Conservation (phyloP, 177 flowering plant species). For the Tripterygium wilfordii region DNA sequence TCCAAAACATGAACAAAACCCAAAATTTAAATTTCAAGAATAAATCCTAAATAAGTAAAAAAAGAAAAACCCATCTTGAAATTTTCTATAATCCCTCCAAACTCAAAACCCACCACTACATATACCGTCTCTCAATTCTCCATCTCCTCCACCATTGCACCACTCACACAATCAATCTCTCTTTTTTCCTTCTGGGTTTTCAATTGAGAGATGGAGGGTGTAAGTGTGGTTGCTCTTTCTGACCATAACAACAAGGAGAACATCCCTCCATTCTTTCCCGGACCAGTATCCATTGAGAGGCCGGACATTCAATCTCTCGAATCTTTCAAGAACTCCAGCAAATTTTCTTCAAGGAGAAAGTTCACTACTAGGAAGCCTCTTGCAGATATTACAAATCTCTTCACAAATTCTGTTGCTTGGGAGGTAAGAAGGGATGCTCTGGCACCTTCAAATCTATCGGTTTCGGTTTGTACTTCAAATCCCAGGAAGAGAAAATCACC, state of each 20-base stretch:
- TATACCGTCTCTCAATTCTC: no score
- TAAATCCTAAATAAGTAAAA: no score
- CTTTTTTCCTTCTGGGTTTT: no score
- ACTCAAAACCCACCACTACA: neutral
- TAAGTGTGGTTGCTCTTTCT: neutral
- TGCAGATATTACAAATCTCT: conserved; percentile 23
- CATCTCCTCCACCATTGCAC: no score
- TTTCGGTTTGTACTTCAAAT: neutral
- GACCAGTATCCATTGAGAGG: no score
- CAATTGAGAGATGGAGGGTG: neutral
- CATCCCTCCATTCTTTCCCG: conserved; percentile 4
- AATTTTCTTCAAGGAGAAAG: conserved; percentile 6
- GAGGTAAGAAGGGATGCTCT: conserved; percentile 1
- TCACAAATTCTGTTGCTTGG: conserved; percentile 2
- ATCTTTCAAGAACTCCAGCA: no score
- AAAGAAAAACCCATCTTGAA: neutral
- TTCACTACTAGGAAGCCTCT: conserved; percentile 22
- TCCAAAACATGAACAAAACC: no score
- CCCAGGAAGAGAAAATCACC: conserved; percentile 15
- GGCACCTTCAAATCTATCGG: neutral
- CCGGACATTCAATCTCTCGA: no score
- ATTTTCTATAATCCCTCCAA: conserved; percentile 11
- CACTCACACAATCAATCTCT: no score
- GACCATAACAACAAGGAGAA: conserved; percentile 13
- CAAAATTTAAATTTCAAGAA: no score